phyloP scores from a whole-genome alignment of 176 grass and related monocot genomes.

The Phragmites australis region DNA sequence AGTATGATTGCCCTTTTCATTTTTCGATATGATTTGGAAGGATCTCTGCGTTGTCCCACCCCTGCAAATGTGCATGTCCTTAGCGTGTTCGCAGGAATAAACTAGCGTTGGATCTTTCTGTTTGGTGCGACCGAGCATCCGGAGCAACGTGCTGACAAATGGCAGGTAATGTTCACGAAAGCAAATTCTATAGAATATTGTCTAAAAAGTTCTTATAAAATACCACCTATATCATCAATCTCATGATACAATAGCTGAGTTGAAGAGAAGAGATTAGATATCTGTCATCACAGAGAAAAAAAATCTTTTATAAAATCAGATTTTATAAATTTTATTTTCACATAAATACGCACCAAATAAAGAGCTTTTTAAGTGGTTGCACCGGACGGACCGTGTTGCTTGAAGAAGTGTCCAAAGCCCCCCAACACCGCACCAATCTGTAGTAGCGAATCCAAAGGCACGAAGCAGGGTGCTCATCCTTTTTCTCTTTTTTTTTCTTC shows the following conservation, averaged over 20 bases:
- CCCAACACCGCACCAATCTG: background rate
- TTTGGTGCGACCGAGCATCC: background rate
- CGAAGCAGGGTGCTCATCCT: too few relatives aligned
- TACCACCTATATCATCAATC: too few relatives aligned
- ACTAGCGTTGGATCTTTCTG: background rate
- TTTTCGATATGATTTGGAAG: background rate
- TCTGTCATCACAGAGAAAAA: too few relatives aligned
- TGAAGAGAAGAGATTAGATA: too few relatives aligned
- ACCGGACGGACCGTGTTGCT: background rate
- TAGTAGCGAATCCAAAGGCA: too few relatives aligned
- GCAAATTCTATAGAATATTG: too few relatives aligned
- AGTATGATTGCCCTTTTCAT: background rate
- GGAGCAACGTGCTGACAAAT: background rate
- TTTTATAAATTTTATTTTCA: too few relatives aligned
- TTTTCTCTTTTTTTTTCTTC: background rate
- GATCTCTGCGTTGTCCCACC: background rate
- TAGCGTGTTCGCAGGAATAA: background rate
- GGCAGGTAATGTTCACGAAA: background rate
- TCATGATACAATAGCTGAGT: too few relatives aligned
- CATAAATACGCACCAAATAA: background rate
- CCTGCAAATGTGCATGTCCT: background rate
- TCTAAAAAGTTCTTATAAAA: too few relatives aligned
- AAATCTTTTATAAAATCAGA: too few relatives aligned
- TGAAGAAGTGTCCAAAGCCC: background rate
- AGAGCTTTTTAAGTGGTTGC: background rate